Percentiles rank a stretch among this genome's conserved stretches.
These are phyloP conservation scores for Lasiodiplodia citricola DNA, from an alignment of 2,329 filamentous ascomycete genomes.

Conservation along the genomic window DNA sequence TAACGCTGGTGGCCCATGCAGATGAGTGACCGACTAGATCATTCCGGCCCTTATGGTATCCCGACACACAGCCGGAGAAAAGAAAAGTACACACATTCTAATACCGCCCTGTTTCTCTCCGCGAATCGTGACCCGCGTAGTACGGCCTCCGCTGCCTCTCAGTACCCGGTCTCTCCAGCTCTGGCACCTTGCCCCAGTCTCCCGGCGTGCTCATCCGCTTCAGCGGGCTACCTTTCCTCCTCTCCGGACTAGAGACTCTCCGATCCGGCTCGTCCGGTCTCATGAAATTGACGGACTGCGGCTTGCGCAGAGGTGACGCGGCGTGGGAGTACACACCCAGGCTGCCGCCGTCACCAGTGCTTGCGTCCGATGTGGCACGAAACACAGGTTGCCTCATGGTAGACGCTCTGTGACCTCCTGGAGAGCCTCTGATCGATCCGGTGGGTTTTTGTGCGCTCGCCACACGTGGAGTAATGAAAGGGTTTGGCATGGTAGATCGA, in stretches of 20 bases:
- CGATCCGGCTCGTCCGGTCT: slow-evolving; percentile 36
- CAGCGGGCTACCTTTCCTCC: slow-evolving; percentile 48
- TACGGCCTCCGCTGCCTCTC: slow-evolving; percentile 16
- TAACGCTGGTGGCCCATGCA: background rate
- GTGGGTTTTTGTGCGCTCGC: slow-evolving; percentile 34
- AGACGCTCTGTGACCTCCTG: slow-evolving; percentile 51
- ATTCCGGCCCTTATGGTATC: background rate
- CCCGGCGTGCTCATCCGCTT: slow-evolving; percentile 50
- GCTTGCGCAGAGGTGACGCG: slow-evolving; percentile 82
- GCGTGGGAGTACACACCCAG: slow-evolving; percentile 81
- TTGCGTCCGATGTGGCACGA: slow-evolving; percentile 47
- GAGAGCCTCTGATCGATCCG: slow-evolving; percentile 51
- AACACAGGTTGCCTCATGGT: slow-evolving; percentile 54
- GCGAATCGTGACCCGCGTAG: background rate
- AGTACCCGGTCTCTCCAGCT: background rate
- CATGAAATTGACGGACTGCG: slow-evolving; percentile 63
- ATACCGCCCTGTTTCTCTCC: slow-evolving; percentile 6
- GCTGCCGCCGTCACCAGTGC: slow-evolving; percentile 70
- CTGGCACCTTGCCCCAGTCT: slow-evolving; percentile 13
- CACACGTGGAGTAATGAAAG: slow-evolving; percentile 27
- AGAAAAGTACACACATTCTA: background rate
- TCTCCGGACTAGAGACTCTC: slow-evolving; percentile 43
- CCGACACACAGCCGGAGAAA: background rate
- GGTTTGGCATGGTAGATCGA: slow-evolving; percentile 25
- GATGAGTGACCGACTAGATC: background rate